Conservation (phyloP, 495 filamentous ascomycete genomes). For the Annulohypoxylon maeteangense region DNA sequence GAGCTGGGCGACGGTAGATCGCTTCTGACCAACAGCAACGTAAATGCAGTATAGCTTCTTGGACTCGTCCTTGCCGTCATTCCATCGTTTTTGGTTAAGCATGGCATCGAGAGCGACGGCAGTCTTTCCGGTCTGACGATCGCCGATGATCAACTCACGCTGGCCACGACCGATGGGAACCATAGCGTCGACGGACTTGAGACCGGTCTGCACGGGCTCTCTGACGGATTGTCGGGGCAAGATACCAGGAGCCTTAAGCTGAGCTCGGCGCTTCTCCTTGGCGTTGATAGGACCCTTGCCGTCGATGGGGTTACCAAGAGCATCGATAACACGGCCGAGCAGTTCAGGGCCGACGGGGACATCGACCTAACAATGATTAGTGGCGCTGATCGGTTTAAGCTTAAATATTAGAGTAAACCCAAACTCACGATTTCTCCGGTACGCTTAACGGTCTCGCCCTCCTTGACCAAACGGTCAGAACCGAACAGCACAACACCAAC, state of each 20-base stretch:
- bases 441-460: slow-evolving; percentile 99
- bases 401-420: not conserved
- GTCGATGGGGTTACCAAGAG: slow-evolving; percentile 98
- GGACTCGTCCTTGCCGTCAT: slow-evolving; percentile 83
- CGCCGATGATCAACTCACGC: slow-evolving; percentile 99
- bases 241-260: slow-evolving; percentile 99
- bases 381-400: not conserved
- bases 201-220: slow-evolving; percentile 98
- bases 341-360: slow-evolving; percentile 93
- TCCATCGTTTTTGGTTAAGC: slow-evolving; percentile 99
- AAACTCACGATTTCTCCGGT: slow-evolving; percentile 95
- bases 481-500: slow-evolving; percentile 99
- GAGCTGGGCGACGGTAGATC: slow-evolving; percentile 98
- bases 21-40: slow-evolving; percentile 99
- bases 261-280: slow-evolving; percentile 92
- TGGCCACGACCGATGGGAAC: slow-evolving; percentile 99
- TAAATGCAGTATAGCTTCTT: slow-evolving; percentile 99
- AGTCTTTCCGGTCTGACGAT: slow-evolving; percentile 99
- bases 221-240: slow-evolving; percentile 96
- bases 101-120: slow-evolving; percentile 98
- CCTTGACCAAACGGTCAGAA: slow-evolving; percentile 99
- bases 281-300: slow-evolving; percentile 97
- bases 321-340: slow-evolving; percentile 98
- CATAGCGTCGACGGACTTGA: slow-evolving; percentile 99
- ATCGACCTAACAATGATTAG: slow-evolving; percentile 74